Percentiles rank a stretch among this genome's conserved stretches.
These are phyloP conservation scores for Ceratobasidium sp. DNA, from an alignment of 1,284 basidiomycete genomes.

Conservation along the genomic window DNA sequence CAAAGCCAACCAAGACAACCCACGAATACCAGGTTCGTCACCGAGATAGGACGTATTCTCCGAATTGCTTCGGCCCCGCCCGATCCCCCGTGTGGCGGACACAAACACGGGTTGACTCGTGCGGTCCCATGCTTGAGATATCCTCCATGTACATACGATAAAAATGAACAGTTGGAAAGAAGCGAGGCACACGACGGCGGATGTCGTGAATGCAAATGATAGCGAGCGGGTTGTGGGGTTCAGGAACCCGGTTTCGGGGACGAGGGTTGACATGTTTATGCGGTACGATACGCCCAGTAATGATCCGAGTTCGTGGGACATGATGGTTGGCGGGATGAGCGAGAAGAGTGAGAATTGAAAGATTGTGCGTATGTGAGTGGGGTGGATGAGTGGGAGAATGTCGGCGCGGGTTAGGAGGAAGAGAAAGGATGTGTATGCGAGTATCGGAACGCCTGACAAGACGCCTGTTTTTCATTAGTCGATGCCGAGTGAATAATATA, in stretches of 20 bases:
- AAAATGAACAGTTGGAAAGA: conserved; percentile 64
- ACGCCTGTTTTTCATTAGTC: conserved; percentile 52
- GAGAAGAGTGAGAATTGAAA: conserved; percentile 57
- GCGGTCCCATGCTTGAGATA: conserved; percentile 50
- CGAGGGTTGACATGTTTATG: background rate
- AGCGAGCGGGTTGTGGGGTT: conserved; percentile 52
- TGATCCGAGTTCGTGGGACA: conserved; percentile 64
- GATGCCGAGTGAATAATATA: background rate
- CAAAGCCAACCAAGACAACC: conserved; percentile 65
- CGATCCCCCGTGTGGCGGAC: background rate
- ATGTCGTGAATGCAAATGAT: conserved; percentile 63
- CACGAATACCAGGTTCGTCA: conserved; percentile 34
- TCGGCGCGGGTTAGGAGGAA: conserved; percentile 58
- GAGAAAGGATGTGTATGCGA: conserved; percentile 63
- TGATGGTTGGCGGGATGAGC: conserved; percentile 62
- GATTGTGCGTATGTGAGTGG: conserved; percentile 57
- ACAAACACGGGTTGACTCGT: conserved; percentile 54
- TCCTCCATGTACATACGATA: conserved; percentile 62
- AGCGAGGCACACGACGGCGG: conserved; percentile 64
- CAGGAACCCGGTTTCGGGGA: conserved; percentile 56
- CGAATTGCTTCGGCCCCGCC: conserved; percentile 18
- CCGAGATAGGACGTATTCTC: conserved; percentile 19
- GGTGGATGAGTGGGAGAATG: conserved; percentile 59
- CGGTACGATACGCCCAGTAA: conserved; percentile 63
- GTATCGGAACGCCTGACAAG: conserved; percentile 62